Conservation (phyloP, 352 stramenopile species). For the Phytopythium helicoides region DNA sequence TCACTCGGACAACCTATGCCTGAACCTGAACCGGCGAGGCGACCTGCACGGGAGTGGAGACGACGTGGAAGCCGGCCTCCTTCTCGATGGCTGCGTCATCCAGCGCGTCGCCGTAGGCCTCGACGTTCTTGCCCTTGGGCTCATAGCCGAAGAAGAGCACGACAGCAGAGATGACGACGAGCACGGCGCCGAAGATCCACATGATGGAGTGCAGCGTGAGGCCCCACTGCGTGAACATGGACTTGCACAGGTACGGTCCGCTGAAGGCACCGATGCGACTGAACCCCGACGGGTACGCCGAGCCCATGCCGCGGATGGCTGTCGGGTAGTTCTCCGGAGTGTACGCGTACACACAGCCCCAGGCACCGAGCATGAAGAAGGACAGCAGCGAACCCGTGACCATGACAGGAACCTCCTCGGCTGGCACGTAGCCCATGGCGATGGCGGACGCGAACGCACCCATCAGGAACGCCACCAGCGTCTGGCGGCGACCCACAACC, state of each 20-base stretch:
- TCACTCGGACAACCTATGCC: no score
- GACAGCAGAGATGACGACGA: constrained; percentile 51
- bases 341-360: constrained; percentile 72
- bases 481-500: no score
- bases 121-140: constrained; percentile 64
- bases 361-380: constrained; percentile 70
- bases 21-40: no score
- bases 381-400: constrained; percentile 46
- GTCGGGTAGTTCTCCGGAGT: constrained; percentile 78
- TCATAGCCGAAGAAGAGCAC: constrained; percentile 68
- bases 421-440: constrained; percentile 55
- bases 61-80: constrained; percentile 2
- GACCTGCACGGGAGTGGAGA: no score
- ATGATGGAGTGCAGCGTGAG: constrained; percentile 63
- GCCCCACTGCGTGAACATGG: constrained; percentile 59
- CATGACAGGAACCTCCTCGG: constrained; percentile 40
- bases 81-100: not conserved
- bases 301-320: constrained; percentile 61
- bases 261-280: constrained; percentile 66
- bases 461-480: constrained; percentile 51
- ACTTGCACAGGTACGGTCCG: constrained; percentile 55
- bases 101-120: constrained; percentile 32
- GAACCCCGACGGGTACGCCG: constrained; percentile 63
- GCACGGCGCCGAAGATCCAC: constrained; percentile 62
- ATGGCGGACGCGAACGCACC: constrained; percentile 46